Evolutionary conservation across 768 basidiomycete genomes (phyloP), one percentile per base, ranked within the genome.

Genomic region (Collybia sordida): DNA sequence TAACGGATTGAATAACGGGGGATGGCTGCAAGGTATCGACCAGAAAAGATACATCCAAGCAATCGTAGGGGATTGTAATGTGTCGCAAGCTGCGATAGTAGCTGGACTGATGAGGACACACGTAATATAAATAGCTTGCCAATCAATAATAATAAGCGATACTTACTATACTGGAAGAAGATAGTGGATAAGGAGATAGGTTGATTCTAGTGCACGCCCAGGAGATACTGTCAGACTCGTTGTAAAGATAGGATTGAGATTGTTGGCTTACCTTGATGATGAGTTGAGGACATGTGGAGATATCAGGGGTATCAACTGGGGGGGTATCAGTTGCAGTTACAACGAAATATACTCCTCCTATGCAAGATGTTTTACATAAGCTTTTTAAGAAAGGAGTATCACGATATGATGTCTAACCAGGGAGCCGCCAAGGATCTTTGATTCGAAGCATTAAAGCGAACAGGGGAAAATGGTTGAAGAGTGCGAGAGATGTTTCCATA

Each of bases 391-490:
- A 6, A 21, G 23, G 28, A 3, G 17, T 15, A 18, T 28, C 12
- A n/a, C 21, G 21, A 19, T 27, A 52, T 27, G 49, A 21, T 21
- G 46, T n/a, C 63, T 46, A 48, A 88, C 94, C 90, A 50, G 96
- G 93, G 6, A 97, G 61, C 23, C 96, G 75, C 58, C 78, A 77
- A 1, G 92, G 85, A 61, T 96, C 92, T 65, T 98, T 97, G 6
- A 84, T 56, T 22, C 91, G 75, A 24, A 98, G 64, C 79, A 95
- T 83, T 23, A 98, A 64, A 0, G 87, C 88, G 64, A 98, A 98
- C 2, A 98, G 71, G 1, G 96, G 94, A 55, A 97, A 97, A 55
- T 93, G 86, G 54, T 97, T 95, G 75, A 98, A 81, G 55, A 93
- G 85, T 0, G 83, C 85, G 19, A 94, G 71, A 2, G 78, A 66